These are phyloP conservation scores for Atkinsonella hypoxylon DNA, from an alignment of 2,329 filamentous ascomycete genomes.

Conservation along the genomic window DNA sequence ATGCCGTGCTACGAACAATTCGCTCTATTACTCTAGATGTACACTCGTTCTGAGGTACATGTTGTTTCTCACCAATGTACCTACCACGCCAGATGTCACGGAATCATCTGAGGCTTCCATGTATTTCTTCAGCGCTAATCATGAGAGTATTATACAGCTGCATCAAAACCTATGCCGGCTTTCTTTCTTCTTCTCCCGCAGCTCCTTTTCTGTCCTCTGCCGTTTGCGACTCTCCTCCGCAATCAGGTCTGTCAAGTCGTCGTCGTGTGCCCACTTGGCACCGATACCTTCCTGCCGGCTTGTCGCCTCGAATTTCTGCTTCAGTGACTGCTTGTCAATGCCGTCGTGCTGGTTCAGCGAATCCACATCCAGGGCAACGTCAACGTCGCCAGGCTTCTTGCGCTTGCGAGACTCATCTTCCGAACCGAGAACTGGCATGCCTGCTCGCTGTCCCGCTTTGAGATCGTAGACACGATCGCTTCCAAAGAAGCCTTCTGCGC, in stretches of 20 bases:
- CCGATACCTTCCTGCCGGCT: constrained; percentile 53
- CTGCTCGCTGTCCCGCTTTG: constrained; percentile 35
- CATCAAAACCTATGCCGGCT: constrained; percentile 37
- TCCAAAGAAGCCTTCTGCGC: constrained; percentile 88
- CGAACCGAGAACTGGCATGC: constrained; percentile 63
- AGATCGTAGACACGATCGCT: constrained; percentile 91
- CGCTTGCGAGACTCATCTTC: constrained; percentile 70
- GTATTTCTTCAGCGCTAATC: neutral
- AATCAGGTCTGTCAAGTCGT: constrained; percentile 93
- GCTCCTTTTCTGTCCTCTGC: constrained; percentile 77
- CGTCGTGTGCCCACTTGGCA: constrained; percentile 62
- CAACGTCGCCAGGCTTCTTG: constrained; percentile 94
- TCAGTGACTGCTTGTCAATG: constrained; percentile 74
- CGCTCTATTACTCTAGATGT: too few relatives aligned
- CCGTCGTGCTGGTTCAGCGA: constrained; percentile 61
- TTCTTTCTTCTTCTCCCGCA: constrained; percentile 51
- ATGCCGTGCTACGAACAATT: too few relatives aligned
- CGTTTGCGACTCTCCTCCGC: constrained; percentile 84
- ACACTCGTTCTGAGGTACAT: too few relatives aligned
- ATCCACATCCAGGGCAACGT: constrained; percentile 84
- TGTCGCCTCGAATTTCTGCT: constrained; percentile 66
- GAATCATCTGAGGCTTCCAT: too few relatives aligned
- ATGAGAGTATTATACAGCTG: neutral
- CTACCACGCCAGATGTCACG: too few relatives aligned
- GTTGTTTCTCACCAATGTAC: too few relatives aligned